phyloP scores from a whole-genome alignment of 495 filamentous ascomycete species.

The Aspergillus cavernicola region DNA sequence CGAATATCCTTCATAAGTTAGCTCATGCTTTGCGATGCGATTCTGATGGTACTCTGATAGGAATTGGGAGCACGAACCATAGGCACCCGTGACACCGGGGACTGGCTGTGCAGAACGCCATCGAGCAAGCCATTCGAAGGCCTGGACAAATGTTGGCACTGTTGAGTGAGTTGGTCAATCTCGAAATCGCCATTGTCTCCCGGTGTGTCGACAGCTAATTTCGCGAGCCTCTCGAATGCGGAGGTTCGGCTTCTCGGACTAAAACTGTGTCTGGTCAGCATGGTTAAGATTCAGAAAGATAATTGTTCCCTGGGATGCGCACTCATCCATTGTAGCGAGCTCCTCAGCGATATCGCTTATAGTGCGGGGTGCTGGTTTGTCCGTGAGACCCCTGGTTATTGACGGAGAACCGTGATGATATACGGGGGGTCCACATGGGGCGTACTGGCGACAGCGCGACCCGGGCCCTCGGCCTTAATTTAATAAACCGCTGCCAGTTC shows the following conservation, averaged over 20 bases:
- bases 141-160: slow-evolving; percentile 35
- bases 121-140: slow-evolving; percentile 35
- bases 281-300: background rate
- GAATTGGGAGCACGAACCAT: slow-evolving; percentile 39
- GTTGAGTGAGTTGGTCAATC: slow-evolving; percentile 58
- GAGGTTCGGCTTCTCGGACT: slow-evolving; percentile 51
- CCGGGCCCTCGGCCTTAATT: slow-evolving; percentile 4
- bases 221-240: slow-evolving; percentile 70
- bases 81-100: slow-evolving; percentile 44
- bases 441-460: background rate
- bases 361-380: background rate
- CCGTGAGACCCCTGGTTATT: background rate
- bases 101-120: slow-evolving; percentile 35
- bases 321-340: slow-evolving; percentile 20
- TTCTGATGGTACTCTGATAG: background rate
- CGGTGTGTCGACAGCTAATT: slow-evolving; percentile 52
- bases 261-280: slow-evolving; percentile 25
- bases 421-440: slow-evolving; percentile 2
- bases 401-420: background rate
- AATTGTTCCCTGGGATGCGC: background rate
- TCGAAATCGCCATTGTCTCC: slow-evolving; percentile 58
- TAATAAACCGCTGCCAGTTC: no score
- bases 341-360: background rate
- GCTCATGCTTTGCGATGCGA: slow-evolving; percentile 1
- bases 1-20: slow-evolving; percentile 54